Evolutionary conservation across 1,139 yeast species (phyloP), one percentile per base, ranked within the genome.

Genomic region (Scheffersomyces insectosa): DNA sequence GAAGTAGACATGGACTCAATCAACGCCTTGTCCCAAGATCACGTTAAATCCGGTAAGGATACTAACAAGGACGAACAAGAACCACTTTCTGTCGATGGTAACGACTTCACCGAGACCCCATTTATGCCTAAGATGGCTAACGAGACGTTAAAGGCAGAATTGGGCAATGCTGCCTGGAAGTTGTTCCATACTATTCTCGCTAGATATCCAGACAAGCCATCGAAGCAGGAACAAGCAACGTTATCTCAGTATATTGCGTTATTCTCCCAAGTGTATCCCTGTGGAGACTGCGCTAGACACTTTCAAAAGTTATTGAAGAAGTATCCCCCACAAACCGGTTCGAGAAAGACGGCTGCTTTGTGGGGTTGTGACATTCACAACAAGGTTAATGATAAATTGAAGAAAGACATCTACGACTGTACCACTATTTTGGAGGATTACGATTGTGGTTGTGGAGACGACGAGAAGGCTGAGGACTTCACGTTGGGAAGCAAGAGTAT

Each of bases 361-460:
- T 93, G 99, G 99, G 99, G 99, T 1, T 93, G 99, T 63, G 84
- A 84, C 57, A 76, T 93, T n/a, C 99, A 93, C 66, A 93, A 95
- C 51, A 68, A 71, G 54, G 97, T 91, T 30, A 93, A 93, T 62
- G 81, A 80, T 46, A 70, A 86, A 40, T 75, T 93, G 41, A 72
- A 72, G 4, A 90, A 93, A 55, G 80, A 77, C 0, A 72, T 73
- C 14, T 93, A 89, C 62, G 97, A 93, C 62, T 93, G 99, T 62
- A 75, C 87, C 2, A 82, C 79, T 9, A 85, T 93, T 43, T 72
- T 88, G 47, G 96, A 88, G 55, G 95, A 88, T 63, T 93, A 93
- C 64, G 96, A 90, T 56, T 93, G 99, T 71, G 99, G 99, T 0
- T 93, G 99, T 66, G 97, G 95, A 2, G 81, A 70, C 8, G 93